Evolutionary conservation across 1,139 yeast genomes (phyloP).

Genomic region (Hyphopichia fennica): DNA sequence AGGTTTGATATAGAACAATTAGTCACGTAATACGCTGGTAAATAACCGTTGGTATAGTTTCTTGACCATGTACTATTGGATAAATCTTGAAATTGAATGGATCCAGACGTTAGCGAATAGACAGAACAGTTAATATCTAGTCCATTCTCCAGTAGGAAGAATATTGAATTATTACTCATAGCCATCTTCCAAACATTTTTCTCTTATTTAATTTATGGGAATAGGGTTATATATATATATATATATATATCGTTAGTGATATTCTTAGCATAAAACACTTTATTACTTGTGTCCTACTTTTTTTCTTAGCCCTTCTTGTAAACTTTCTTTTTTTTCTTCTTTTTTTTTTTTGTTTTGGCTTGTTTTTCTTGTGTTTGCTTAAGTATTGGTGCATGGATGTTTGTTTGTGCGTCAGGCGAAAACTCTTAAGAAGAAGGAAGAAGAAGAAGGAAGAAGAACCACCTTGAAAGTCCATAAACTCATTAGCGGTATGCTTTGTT

Average conservation of each 20-base stretch:
- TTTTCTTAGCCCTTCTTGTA: too few relatives aligned
- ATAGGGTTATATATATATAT: background rate
- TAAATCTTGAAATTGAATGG: slow-evolving; percentile 18
- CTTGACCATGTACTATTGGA: slow-evolving; percentile 16
- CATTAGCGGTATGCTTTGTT: too few relatives aligned
- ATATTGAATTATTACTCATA: slow-evolving; percentile 5
- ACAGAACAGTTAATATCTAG: slow-evolving; percentile 37
- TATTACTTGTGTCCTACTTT: too few relatives aligned
- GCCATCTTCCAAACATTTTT: slow-evolving; percentile 5
- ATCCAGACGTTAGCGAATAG: slow-evolving; percentile 36
- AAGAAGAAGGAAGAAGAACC: too few relatives aligned
- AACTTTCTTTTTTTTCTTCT: too few relatives aligned
- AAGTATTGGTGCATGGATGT: too few relatives aligned
- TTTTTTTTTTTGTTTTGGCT: too few relatives aligned
- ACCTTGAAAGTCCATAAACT: too few relatives aligned
- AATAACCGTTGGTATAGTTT: slow-evolving; percentile 14
- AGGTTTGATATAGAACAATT: slow-evolving; percentile 30
- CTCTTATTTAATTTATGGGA: background rate
- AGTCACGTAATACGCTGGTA: slow-evolving; percentile 45
- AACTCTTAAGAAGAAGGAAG: too few relatives aligned
- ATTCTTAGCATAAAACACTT: background rate
- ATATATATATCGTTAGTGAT: background rate
- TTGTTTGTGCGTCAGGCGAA: too few relatives aligned
- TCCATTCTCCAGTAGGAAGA: slow-evolving; percentile 13
- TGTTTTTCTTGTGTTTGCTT: too few relatives aligned